Base-by-base conservation (phyloP, 768 basidiomycete genomes). In the Boletellus ananas region DNA sequence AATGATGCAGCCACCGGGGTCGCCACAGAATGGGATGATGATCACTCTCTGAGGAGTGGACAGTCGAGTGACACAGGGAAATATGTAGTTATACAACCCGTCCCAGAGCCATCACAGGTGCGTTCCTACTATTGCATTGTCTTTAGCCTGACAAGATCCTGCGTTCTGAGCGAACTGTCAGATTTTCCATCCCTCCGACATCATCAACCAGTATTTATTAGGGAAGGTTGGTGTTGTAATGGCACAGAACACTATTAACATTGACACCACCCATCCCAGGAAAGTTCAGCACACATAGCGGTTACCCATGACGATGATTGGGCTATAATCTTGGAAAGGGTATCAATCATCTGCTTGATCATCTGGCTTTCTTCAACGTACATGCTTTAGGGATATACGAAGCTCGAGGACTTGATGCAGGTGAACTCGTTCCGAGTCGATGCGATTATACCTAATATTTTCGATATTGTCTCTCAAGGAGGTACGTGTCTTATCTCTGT, bases 171-270 rank as follows among this genome's bases (percentile, higher is more conserved):
- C 10, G 45, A 13, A n/a, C 17, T 18, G 17, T 3, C 14, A 50
- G 49, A 13, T 40, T 0, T 57, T 57, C 34, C 57, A 58, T 43
- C 55, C 57, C 4, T 57, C 56, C 3, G 54, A 51, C n/a, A 33
- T 35, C 8, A 57, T 57, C 40, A 55, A 51, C 18, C 39, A 21
- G 33, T 47, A 42, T 40, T n/a, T 55, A 6, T 20, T 56, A 12
- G 3, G 14, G 3, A 43, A 47, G 45, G 44, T 51, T 9, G 29
- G 29, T 11, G 8, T 29, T 11, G 29, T 29, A 29, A 29, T 9
- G 10, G 29, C 11, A 11, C 11, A 29, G 11, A 29, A 29, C 11
- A 29, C 3, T 29, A 29, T 31, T 38, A 4, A 12, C 11, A 13
- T 27, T 23, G 20, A 25, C 23, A 25, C 23, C 23, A 23, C 13